phyloP scores from a whole-genome alignment of 192 early-diverging fungal species.

The Coemansia sp. region DNA sequence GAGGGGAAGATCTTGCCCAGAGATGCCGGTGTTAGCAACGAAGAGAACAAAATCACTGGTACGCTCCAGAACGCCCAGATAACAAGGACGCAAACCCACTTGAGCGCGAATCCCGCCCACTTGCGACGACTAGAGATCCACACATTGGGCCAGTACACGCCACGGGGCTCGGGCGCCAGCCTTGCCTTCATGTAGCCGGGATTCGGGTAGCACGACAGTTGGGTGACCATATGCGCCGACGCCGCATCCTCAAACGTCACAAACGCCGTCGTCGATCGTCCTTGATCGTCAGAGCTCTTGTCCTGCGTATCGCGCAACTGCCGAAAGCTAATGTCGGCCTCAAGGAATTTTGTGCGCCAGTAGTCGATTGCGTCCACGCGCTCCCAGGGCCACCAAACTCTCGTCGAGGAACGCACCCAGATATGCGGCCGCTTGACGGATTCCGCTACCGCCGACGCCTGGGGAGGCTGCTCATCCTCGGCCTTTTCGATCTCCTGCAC shows the following conservation, averaged over 20 bases:
- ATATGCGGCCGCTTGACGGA: constrained; percentile 11
- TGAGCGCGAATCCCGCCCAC: constrained; percentile 57
- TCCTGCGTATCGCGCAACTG: constrained; percentile 39
- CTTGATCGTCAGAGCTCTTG: constrained; percentile 7
- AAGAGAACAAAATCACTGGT: constrained; percentile 69
- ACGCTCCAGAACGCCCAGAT: constrained; percentile 79
- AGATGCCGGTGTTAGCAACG: constrained; percentile 66
- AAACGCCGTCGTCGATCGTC: constrained; percentile 67
- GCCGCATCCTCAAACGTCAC: constrained; percentile 78
- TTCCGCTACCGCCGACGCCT: no score
- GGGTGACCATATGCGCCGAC: constrained; percentile 69
- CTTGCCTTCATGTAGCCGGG: constrained; percentile 65
- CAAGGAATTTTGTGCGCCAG: constrained; percentile 59
- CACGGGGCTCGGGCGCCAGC: constrained; percentile 76
- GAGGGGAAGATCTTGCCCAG: constrained; percentile 65
- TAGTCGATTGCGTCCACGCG: constrained; percentile 72
- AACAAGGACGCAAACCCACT: constrained; percentile 61
- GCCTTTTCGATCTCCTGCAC: no score
- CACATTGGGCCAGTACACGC: constrained; percentile 79
- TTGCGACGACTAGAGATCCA: constrained; percentile 61
- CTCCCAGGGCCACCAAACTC: constrained; percentile 58
- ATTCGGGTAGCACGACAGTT: constrained; percentile 66
- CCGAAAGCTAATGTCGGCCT: constrained; percentile 59
- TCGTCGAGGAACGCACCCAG: constrained; percentile 36
- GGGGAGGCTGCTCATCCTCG: no score